Conservation (phyloP, 495 filamentous ascomycete genomes). For the Pyrenula massariospora region DNA sequence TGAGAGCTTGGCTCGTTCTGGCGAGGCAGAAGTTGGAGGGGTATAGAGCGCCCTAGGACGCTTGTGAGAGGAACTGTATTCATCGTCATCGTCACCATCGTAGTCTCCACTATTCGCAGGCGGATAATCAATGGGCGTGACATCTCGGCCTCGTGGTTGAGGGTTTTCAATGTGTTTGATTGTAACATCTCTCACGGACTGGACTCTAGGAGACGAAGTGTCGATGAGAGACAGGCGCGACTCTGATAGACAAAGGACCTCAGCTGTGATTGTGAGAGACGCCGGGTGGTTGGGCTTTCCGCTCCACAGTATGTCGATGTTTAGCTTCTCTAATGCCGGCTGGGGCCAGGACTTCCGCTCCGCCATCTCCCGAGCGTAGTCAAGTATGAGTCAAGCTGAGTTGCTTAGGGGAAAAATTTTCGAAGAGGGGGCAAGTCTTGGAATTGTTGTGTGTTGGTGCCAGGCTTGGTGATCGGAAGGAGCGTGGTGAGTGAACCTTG, state of each 20-base stretch:
- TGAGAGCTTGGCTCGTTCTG: not conserved
- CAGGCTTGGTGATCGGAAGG: constrained; percentile 24
- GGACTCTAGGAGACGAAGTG: not conserved
- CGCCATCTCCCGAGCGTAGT: not conserved
- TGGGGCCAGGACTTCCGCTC: not conserved
- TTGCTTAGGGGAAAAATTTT: constrained; percentile 1
- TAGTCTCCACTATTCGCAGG: not conserved
- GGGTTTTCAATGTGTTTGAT: constrained; percentile 9
- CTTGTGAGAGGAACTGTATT: not conserved
- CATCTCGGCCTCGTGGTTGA: not conserved
- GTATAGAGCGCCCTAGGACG: not conserved
- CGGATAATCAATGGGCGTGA: constrained; percentile 1
- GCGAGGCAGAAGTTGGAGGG: no score
- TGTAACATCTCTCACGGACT: constrained; percentile 11
- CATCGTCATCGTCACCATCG: not conserved
- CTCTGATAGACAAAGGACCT: constrained; percentile 2
- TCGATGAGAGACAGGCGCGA: not conserved
- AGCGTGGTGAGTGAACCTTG: not conserved
- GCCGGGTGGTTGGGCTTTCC: constrained; percentile 16
- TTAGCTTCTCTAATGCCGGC: constrained; percentile 17
- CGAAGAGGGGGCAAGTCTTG: constrained; percentile 3
- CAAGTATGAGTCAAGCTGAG: not conserved
- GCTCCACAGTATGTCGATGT: constrained; percentile 22
- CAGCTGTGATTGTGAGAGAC: constrained; percentile 17
- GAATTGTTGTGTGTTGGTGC: constrained; percentile 14